Evolutionary conservation across 345 rosid genomes (phyloP).

Genomic region (Viola odorata): DNA sequence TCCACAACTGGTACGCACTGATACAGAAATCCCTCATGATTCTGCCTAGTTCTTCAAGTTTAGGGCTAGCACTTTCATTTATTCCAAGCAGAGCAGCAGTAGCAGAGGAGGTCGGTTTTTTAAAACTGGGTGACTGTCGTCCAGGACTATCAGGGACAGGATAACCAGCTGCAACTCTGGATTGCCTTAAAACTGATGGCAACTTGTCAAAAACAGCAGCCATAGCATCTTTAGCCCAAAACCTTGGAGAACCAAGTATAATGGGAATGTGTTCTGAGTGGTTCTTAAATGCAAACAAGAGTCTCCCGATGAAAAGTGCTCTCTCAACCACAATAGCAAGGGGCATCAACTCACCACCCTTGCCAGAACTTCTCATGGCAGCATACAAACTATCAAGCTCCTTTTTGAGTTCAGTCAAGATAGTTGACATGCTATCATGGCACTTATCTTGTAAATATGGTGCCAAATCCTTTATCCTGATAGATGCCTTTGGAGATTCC

Average conservation of each 20-base stretch:
- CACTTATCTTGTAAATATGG: slow-evolving; percentile 78
- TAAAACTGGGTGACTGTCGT: slow-evolving; percentile 45
- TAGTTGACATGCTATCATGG: slow-evolving; percentile 62
- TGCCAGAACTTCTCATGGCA: slow-evolving; percentile 40
- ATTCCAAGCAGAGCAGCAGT: slow-evolving; percentile 80
- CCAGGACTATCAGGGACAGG: slow-evolving; percentile 44
- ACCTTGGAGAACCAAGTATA: slow-evolving; percentile 87
- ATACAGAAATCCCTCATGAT: slow-evolving; percentile 64
- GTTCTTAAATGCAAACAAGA: slow-evolving; percentile 74
- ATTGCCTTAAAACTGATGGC: slow-evolving; percentile 58
- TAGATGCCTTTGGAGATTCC: slow-evolving; percentile 86
- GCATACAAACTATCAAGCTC: slow-evolving; percentile 57
- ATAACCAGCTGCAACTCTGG: slow-evolving; percentile 40
- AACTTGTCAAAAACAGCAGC: slow-evolving; percentile 59
- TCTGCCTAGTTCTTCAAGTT: slow-evolving; percentile 57
- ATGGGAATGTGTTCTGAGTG: slow-evolving; percentile 78
- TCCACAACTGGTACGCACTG: slow-evolving; percentile 90
- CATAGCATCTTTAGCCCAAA: slow-evolving; percentile 69
- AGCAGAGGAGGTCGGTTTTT: slow-evolving; percentile 68
- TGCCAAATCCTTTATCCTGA: slow-evolving; percentile 71
- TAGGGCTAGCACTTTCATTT: slow-evolving; percentile 67
- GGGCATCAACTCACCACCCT: slow-evolving; percentile 34
- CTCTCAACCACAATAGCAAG: slow-evolving; percentile 69
- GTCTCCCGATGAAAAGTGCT: slow-evolving; percentile 88
- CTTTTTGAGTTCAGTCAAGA: slow-evolving; percentile 55